These are phyloP conservation scores for Tricholoma terreum DNA, from an alignment of 768 basidiomycete genomes.

Conservation along the genomic window DNA sequence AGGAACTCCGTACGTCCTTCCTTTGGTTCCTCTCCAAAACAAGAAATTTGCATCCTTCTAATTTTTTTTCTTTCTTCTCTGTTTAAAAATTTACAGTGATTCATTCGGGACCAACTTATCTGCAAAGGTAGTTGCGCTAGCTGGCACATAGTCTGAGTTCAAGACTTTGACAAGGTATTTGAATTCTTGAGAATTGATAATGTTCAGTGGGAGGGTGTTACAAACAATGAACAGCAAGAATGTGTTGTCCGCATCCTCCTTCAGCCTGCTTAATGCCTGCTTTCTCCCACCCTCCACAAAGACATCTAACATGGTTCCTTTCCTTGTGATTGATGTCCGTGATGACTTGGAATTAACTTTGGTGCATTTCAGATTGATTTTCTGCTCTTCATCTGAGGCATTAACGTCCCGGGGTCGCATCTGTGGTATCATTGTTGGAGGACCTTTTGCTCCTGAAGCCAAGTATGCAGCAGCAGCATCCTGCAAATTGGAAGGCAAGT, in stretches of 20 bases:
- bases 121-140: background rate
- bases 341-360: background rate
- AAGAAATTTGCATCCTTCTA: too few species aligned
- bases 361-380: background rate
- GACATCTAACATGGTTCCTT: background rate
- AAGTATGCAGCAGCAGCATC: background rate
- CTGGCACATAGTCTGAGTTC: background rate
- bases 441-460: background rate
- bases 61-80: slow-evolving; percentile 8
- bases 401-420: background rate
- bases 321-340: background rate
- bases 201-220: background rate
- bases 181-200: background rate
- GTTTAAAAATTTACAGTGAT: slow-evolving; percentile 46
- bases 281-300: background rate
- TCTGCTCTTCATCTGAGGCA: background rate
- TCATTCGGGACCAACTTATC: background rate
- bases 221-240: too few species aligned
- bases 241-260: background rate
- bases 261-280: background rate
- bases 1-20: slow-evolving; percentile 73
- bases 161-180: background rate
- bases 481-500: background rate
- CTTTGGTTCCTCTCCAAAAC: background rate
- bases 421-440: background rate